Evolutionary conservation across 306 rosid genomes (phyloP).

Genomic region (Ormosia emarginata): DNA sequence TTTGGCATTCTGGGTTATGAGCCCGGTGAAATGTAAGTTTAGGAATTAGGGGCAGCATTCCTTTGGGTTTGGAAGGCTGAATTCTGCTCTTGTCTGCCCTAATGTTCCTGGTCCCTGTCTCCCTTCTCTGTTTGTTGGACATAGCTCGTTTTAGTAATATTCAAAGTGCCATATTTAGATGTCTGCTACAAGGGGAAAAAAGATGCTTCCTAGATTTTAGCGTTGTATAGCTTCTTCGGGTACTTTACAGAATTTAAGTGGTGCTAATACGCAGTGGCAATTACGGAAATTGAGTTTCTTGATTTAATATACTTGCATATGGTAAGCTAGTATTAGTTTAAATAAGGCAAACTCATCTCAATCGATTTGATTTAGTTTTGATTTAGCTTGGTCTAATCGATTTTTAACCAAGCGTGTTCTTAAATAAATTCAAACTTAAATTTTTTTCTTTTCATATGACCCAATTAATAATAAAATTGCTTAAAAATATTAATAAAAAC

Average conservation of each 20-base stretch:
- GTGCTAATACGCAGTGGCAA: background rate
- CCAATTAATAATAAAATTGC: too few relatives aligned
- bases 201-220: background rate
- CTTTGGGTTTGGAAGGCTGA: slow-evolving; percentile 22
- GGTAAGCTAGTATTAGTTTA: background rate
- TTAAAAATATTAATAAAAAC: too few relatives aligned
- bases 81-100: background rate
- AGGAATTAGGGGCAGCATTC: slow-evolving; percentile 7
- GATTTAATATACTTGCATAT: background rate
- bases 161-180: background rate
- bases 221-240: slow-evolving; percentile 4
- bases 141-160: background rate
- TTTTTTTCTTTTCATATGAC: too few relatives aligned
- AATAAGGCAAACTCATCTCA: too few relatives aligned
- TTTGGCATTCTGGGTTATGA: slow-evolving; percentile 64
- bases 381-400: too few relatives aligned
- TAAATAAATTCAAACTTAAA: too few relatives aligned
- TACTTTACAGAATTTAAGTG: background rate
- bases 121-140: background rate
- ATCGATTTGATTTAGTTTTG: too few relatives aligned
- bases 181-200: background rate
- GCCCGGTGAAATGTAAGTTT: background rate
- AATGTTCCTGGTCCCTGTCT: background rate
- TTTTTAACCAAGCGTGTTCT: too few relatives aligned
- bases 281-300: background rate